Evolutionary conservation across 495 filamentous ascomycete genomes (phyloP).

Genomic region (Talaromyces thailandensis): DNA sequence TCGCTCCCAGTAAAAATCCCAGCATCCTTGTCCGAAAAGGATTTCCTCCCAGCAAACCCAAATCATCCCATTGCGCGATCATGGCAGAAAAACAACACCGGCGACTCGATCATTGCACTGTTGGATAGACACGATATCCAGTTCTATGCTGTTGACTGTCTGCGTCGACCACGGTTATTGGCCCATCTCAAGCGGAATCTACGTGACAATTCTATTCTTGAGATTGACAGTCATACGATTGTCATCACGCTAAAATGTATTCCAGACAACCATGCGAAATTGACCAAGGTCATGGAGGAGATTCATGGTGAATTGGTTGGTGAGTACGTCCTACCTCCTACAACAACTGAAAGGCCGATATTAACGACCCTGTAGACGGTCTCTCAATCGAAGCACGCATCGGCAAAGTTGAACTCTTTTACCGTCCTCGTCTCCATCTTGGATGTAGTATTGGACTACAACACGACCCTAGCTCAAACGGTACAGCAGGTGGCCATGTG

Average conservation of each 20-base stretch:
- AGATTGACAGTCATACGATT: constrained; percentile 1
- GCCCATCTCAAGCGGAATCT: not conserved
- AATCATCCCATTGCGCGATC: not conserved
- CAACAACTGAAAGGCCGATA: not conserved
- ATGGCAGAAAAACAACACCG: not conserved
- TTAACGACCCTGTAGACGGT: not conserved
- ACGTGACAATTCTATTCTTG: not conserved
- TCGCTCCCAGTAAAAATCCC: not conserved
- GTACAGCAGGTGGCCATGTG: not conserved
- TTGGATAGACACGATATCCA: not conserved
- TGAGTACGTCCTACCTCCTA: not conserved
- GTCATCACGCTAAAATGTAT: not conserved
- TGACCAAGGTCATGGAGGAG: not conserved
- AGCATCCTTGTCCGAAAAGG: not conserved
- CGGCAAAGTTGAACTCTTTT: not conserved
- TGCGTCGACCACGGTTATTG: not conserved
- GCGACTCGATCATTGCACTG: not conserved
- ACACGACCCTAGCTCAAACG: not conserved
- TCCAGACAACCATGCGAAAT: not conserved
- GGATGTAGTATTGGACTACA: not conserved
- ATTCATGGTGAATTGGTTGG: not conserved
- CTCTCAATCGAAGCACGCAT: not conserved
- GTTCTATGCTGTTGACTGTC: not conserved
- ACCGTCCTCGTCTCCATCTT: not conserved
- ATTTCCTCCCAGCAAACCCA: not conserved